Evolutionary conservation across 495 filamentous ascomycete genomes (phyloP).

Genomic region (Neurospora sp.): DNA sequence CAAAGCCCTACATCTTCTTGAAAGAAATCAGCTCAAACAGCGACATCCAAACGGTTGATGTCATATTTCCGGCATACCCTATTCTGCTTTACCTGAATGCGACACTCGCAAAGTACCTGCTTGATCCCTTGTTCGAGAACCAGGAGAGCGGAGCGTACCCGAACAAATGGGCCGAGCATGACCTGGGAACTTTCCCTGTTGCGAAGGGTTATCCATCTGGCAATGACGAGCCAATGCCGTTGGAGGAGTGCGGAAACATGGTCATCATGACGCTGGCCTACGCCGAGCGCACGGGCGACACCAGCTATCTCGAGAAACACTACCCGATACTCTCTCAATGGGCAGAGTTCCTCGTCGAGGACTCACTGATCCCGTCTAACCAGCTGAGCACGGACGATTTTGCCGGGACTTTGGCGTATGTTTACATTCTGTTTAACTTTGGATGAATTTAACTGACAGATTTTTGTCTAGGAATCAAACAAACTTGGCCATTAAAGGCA

Average conservation of each 20-base stretch:
- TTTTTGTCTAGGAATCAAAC: conserved; percentile 56
- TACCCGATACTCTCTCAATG: conserved; percentile 76
- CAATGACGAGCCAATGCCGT: conserved; percentile 81
- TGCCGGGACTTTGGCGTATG: conserved; percentile 61
- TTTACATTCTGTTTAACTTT: not conserved
- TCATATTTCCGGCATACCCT: conserved; percentile 86
- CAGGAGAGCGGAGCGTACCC: conserved; percentile 86
- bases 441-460: not conserved
- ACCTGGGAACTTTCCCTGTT: conserved; percentile 86
- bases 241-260: conserved; percentile 95
- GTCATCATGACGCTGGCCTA: conserved; percentile 77
- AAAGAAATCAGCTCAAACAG: conserved; percentile 96
- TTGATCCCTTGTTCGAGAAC: conserved; percentile 85
- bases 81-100: conserved; percentile 88
- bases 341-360: conserved; percentile 77
- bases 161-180: conserved; percentile 78
- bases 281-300: conserved; percentile 35
- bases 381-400: conserved; percentile 94
- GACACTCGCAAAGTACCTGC: conserved; percentile 67
- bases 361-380: conserved; percentile 67
- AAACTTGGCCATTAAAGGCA: conserved; percentile 88
- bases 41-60: conserved; percentile 90
- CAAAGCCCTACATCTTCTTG: conserved; percentile 72
- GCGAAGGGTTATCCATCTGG: conserved; percentile 82
- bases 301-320: conserved; percentile 37